Percentiles rank a stretch among this genome's conserved stretches.
These are phyloP conservation scores for Vigna mungo DNA, from an alignment of 306 rosid genomes.

Conservation along the genomic window DNA sequence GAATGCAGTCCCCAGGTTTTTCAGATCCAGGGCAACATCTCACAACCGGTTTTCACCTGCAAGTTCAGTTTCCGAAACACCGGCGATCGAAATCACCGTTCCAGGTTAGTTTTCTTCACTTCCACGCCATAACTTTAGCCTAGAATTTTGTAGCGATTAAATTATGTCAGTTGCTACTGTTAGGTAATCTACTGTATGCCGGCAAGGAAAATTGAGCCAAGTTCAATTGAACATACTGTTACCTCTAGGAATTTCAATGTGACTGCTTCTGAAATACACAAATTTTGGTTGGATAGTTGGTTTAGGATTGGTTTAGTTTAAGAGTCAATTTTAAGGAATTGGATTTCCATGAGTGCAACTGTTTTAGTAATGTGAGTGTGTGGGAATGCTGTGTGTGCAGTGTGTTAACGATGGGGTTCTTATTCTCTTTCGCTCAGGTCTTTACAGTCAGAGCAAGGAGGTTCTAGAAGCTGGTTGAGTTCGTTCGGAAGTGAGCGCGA, in stretches of 20 bases:
- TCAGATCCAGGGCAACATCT: slow-evolving; percentile 71
- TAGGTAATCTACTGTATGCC: background rate
- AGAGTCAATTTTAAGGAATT: slow-evolving; percentile 35
- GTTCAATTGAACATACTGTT: background rate
- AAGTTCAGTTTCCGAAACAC: slow-evolving; percentile 70
- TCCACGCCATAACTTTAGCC: background rate
- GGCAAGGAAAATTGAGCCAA: background rate
- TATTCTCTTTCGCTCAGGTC: slow-evolving; percentile 56
- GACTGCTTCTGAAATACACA: slow-evolving; percentile 22
- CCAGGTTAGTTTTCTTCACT: slow-evolving; percentile 48
- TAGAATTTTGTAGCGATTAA: background rate
- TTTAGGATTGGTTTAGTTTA: slow-evolving; percentile 7
- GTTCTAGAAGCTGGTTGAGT: slow-evolving; percentile 65
- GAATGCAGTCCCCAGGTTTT: slow-evolving; percentile 83
- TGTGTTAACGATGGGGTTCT: slow-evolving; percentile 29
- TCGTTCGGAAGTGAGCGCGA: slow-evolving; percentile 83
- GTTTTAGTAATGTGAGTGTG: background rate
- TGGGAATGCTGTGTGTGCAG: background rate
- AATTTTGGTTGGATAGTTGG: background rate
- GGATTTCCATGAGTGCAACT: background rate
- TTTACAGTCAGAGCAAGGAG: slow-evolving; percentile 53
- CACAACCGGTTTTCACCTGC: slow-evolving; percentile 82
- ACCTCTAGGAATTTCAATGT: background rate
- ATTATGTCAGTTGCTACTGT: background rate
- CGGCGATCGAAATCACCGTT: slow-evolving; percentile 68